These are phyloP conservation scores for Diaporthe amygdali DNA, from an alignment of 2,329 filamentous ascomycete species.

Conservation along the genomic window DNA sequence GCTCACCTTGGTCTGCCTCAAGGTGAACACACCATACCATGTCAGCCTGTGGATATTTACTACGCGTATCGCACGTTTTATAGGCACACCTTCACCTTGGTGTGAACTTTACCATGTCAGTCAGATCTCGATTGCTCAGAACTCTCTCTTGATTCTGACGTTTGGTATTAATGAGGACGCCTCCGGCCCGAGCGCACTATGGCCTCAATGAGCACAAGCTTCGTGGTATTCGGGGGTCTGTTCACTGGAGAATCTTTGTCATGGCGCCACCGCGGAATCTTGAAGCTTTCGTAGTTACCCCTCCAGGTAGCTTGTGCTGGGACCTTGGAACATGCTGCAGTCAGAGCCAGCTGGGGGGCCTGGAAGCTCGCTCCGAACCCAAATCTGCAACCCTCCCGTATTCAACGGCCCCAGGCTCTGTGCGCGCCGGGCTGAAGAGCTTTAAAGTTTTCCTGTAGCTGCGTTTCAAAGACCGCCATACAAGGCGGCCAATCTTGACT, in stretches of 20 bases:
- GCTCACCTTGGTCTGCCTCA: background rate
- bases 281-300: background rate
- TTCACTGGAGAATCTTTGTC: background rate
- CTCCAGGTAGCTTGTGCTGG: background rate
- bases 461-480: conserved; percentile 16
- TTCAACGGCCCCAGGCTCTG: conserved; percentile 9
- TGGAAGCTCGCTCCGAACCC: background rate
- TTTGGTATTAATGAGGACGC: background rate
- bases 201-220: background rate
- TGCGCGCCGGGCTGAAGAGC: conserved; percentile 1
- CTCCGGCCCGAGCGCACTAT: background rate
- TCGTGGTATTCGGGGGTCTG: background rate
- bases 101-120: background rate
- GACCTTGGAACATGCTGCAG: conserved; percentile 2
- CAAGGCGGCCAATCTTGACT: conserved; percentile 10
- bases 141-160: background rate
- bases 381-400: background rate
- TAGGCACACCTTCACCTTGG: background rate
- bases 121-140: conserved; percentile 7
- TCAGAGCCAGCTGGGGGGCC: background rate
- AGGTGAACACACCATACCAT: background rate
- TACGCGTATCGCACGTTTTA: background rate
- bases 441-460: background rate
- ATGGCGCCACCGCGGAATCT: conserved; percentile 13
- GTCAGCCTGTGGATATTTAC: background rate